A percentile compares a stretch with the other conserved stretches of the same genome.
Conservation (phyloP, 2,329 filamentous ascomycete genomes). For the Lasiodiplodia sp. region DNA sequence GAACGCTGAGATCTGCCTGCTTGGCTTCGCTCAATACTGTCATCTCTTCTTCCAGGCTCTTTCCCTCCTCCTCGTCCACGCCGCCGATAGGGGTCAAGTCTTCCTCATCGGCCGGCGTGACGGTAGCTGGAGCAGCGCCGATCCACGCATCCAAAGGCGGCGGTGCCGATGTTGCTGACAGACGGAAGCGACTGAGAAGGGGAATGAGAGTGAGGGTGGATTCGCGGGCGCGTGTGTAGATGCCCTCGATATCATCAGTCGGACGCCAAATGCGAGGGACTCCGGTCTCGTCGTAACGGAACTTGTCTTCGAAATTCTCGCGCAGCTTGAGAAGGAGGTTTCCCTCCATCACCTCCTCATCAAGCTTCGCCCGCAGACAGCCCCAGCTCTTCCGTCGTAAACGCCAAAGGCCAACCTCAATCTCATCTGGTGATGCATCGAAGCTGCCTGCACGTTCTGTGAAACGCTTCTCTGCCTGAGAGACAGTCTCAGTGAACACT, state of each 20-base stretch:
- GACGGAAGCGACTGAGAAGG: constrained; percentile 82
- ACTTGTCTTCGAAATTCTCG: constrained; percentile 99
- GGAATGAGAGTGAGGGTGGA: constrained; percentile 92
- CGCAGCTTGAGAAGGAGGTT: constrained; percentile 94
- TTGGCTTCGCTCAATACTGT: constrained; percentile 90
- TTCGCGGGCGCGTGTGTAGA: constrained; percentile 91
- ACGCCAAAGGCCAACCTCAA: constrained; percentile 91
- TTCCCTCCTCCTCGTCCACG: constrained; percentile 92
- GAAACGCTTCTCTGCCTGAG: constrained; percentile 85
- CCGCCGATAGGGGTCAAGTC: constrained; percentile 89
- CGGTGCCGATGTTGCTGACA: constrained; percentile 74
- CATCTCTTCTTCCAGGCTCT: constrained; percentile 95
- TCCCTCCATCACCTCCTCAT: constrained; percentile 97
- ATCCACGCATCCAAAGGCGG: constrained; percentile 88
- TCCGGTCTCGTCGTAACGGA: constrained; percentile 93
- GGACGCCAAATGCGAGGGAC: constrained; percentile 97
- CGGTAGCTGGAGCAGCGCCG: constrained; percentile 76
- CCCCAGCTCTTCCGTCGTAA: constrained; percentile 94
- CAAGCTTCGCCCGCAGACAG: constrained; percentile 86
- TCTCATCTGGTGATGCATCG: constrained; percentile 88
- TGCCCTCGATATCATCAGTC: constrained; percentile 93
- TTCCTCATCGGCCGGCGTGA: constrained; percentile 85
- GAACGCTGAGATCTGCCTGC: constrained; percentile 86
- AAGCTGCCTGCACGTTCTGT: constrained; percentile 90
- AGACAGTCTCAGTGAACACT: constrained; percentile 81